Percentiles rank a stretch among this genome's conserved stretches.
phyloP scores from a whole-genome alignment of 331 rosid species.

The Pyrus hybrid region DNA sequence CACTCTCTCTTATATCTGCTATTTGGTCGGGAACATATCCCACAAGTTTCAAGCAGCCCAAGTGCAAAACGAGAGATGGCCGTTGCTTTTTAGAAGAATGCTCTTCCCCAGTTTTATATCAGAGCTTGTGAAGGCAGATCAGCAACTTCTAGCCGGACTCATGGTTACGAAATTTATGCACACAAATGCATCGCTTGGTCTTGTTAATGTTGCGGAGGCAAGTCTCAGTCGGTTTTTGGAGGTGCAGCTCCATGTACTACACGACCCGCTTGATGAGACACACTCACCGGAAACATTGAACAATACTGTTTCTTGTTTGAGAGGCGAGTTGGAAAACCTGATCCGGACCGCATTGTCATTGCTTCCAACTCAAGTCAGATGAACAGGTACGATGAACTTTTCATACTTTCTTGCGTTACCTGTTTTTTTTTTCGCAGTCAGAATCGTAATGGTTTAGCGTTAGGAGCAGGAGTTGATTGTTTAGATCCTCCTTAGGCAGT shows the following conservation, averaged over 20 bases:
- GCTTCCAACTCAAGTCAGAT: conserved; percentile 32
- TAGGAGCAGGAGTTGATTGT: neutral
- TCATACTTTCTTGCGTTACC: neutral
- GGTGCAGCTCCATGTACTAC: conserved; percentile 52
- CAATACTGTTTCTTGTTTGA: conserved; percentile 44
- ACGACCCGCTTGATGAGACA: conserved; percentile 27
- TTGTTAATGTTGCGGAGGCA: conserved; percentile 57
- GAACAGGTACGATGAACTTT: neutral
- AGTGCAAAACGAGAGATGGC: conserved; percentile 23
- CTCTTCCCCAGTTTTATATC: conserved; percentile 62
- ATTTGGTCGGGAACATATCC: conserved; percentile 66
- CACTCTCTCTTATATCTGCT: conserved; percentile 65
- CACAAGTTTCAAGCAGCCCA: conserved; percentile 44
- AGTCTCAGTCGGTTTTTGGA: conserved; percentile 61
- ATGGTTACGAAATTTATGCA: conserved; percentile 75
- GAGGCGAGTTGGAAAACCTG: conserved; percentile 39
- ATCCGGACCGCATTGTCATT: conserved; percentile 41
- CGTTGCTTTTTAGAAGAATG: conserved; percentile 37
- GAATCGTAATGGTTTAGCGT: neutral
- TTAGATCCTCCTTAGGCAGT: neutral
- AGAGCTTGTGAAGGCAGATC: conserved; percentile 85
- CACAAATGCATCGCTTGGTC: conserved; percentile 56
- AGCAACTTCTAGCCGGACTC: conserved; percentile 77
- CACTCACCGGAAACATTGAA: conserved; percentile 31
- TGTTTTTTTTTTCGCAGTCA: neutral